These are phyloP conservation scores for Lyophyllum shimeji DNA, from an alignment of 768 basidiomycete species.

Conservation along the genomic window DNA sequence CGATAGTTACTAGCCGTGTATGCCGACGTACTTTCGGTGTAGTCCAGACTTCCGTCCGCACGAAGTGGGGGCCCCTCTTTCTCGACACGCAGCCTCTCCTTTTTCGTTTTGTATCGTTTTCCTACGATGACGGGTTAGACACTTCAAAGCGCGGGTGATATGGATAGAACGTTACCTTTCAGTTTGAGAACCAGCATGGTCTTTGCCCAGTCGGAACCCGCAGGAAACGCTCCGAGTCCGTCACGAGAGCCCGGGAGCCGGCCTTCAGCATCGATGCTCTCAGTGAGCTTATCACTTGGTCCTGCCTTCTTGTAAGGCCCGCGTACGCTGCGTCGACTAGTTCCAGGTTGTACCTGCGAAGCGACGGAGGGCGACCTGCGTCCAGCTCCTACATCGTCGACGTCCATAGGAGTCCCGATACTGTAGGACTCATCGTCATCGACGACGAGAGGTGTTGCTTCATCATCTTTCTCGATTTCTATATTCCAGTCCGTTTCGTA, in stretches of 20 bases:
- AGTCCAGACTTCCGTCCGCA: constrained; percentile 80
- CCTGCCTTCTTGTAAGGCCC: constrained; percentile 52
- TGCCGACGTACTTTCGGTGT: constrained; percentile 57
- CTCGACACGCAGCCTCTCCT: constrained; percentile 75
- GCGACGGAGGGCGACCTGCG: constrained; percentile 48
- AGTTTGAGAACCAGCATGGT: constrained; percentile 73
- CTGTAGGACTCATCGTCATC: constrained; percentile 40
- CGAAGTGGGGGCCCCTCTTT: constrained; percentile 69
- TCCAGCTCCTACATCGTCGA: constrained; percentile 37
- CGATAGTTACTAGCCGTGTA: neutral
- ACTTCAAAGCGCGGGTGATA: neutral
- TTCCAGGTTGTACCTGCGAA: constrained; percentile 38
- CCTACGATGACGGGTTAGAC: constrained; percentile 35
- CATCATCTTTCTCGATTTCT: constrained; percentile 71
- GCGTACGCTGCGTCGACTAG: constrained; percentile 43
- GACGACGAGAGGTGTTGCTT: constrained; percentile 35
- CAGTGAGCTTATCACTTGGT: constrained; percentile 27
- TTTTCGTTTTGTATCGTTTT: constrained; percentile 79
- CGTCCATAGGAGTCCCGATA: constrained; percentile 41
- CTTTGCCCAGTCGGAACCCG: constrained; percentile 69
- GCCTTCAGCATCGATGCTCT: constrained; percentile 67
- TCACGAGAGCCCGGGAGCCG: constrained; percentile 76
- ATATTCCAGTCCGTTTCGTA: constrained; percentile 86
- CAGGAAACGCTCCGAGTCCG: constrained; percentile 71
- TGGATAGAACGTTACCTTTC: constrained; percentile 48